Conservation (phyloP, 805 yeast genomes). For the Blastobotrys terrestris region DNA sequence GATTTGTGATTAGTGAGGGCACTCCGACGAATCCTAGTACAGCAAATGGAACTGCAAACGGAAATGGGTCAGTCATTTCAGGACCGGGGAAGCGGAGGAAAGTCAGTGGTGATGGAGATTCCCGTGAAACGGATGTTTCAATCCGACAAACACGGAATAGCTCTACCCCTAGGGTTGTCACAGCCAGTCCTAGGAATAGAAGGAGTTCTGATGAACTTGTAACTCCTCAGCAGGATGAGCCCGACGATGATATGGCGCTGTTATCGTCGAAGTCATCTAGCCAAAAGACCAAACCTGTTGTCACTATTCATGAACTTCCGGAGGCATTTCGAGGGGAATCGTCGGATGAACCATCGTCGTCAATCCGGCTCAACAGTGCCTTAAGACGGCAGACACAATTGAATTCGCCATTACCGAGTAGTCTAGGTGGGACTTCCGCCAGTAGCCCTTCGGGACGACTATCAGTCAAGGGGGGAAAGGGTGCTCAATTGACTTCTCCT, state of each 20-base stretch:
- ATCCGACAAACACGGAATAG: not conserved
- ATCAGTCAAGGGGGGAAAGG: too few relatives aligned
- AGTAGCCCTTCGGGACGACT: not conserved
- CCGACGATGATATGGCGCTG: not conserved
- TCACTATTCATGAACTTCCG: not conserved
- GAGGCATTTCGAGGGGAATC: not conserved
- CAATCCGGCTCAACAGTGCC: too few relatives aligned
- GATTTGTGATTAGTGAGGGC: constrained; percentile 5
- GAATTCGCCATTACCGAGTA: not conserved
- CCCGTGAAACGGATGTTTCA: not conserved
- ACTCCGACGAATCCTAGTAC: not conserved
- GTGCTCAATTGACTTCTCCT: too few relatives aligned
- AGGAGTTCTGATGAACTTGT: not conserved
- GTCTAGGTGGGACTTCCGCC: not conserved
- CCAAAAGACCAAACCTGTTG: not conserved
- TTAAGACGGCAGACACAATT: too few relatives aligned
- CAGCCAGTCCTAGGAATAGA: not conserved
- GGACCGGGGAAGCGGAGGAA: not conserved
- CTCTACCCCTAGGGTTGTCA: not conserved
- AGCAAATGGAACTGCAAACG: not conserved
- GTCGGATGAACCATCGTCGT: not conserved
- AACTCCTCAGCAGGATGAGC: not conserved
- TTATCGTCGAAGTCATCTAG: not conserved
- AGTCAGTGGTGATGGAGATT: not conserved
- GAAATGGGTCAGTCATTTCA: not conserved